These are phyloP conservation scores for Paracamarosporium sp. DNA, from an alignment of 2,329 filamentous ascomycete genomes.

Conservation along the genomic window DNA sequence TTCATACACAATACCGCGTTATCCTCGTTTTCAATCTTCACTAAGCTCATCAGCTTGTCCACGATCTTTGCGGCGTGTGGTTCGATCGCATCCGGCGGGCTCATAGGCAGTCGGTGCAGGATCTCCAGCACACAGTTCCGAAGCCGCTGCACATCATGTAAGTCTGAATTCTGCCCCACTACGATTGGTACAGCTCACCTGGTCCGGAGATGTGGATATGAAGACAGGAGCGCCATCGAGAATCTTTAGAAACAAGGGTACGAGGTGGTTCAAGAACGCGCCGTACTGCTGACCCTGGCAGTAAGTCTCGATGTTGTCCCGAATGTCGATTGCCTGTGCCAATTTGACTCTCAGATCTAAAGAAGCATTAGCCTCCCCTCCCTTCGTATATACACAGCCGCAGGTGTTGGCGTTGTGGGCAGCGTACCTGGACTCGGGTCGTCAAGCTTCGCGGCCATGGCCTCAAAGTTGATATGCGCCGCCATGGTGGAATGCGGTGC, in stretches of 20 bases:
- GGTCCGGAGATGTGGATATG: slow-evolving; percentile 86
- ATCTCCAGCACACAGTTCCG: slow-evolving; percentile 95
- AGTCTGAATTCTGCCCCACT: slow-evolving; percentile 12
- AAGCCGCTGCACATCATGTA: slow-evolving; percentile 68
- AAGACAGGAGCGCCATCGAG: slow-evolving; percentile 88
- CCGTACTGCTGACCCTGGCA: slow-evolving; percentile 78
- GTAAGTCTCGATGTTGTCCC: slow-evolving; percentile 91
- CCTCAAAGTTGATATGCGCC: slow-evolving; percentile 52
- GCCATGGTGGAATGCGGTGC: slow-evolving; percentile 40
- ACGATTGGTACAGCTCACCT: slow-evolving; percentile 63
- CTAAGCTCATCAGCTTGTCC: slow-evolving; percentile 86
- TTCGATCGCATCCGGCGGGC: slow-evolving; percentile 80
- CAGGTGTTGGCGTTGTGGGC: neutral
- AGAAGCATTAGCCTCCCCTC: slow-evolving; percentile 24
- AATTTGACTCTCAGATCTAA: slow-evolving; percentile 82
- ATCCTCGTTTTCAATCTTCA: slow-evolving; percentile 94
- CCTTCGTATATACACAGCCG: neutral
- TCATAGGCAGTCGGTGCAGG: slow-evolving; percentile 82
- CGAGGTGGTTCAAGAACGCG: slow-evolving; percentile 82
- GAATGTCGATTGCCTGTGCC: slow-evolving; percentile 82
- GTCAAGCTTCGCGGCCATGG: slow-evolving; percentile 55
- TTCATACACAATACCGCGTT: slow-evolving; percentile 99
- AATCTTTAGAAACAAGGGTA: slow-evolving; percentile 88
- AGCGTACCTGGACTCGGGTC: slow-evolving; percentile 49
- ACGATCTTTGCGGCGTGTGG: slow-evolving; percentile 88